Evolutionary conservation across 306 rosid species (phyloP), one percentile per base, ranked within the genome.

Genomic region (Glycyrrhiza uralensis): DNA sequence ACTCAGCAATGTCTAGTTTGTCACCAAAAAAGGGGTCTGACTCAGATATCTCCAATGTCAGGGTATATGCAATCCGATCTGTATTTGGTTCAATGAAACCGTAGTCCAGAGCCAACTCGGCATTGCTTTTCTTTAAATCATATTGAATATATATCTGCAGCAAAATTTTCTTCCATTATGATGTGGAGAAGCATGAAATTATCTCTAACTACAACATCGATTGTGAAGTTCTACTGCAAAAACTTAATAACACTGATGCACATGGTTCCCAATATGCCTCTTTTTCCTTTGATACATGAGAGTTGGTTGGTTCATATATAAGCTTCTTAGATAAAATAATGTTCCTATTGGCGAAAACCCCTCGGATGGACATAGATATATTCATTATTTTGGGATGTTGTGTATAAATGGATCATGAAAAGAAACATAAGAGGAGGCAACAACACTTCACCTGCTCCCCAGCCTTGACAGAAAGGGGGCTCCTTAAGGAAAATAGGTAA

Each of bases 81-180:
- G 57, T 41, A 62, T 70, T 76, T 7, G 87, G 75, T 78, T 94
- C 98, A 67, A 87, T 80, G 87, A 94, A 91, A 58, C 99, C 97
- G 0, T 94, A 94, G 81, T 91, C 99, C 74, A 94, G 67, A 74
- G 99, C 99, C 72, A 89, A 76, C 74, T 94, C 99, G 1, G 97
- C 99, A 30, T 89, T 94, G 91, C 95, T 91, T 85, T 94, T 94
- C 42, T 84, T 89, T 35, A 86, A 49, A 62, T 91, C 99, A 66
- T 94, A 94, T 63, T 94, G 97, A 78, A 94, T 94, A 57, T 74
- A 83, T 50, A 94, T 81, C 98, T 94, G 88, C 84, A 65, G 64
- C 15, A 62, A 45, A 71, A 19, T 6, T 49, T 63, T 13, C 50
- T 52, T 59, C 33, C 74, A 36, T 56, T 68, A 24, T 50, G 14